Evolutionary conservation across 768 basidiomycete genomes (phyloP).

Genomic region (Trametes cubensis): DNA sequence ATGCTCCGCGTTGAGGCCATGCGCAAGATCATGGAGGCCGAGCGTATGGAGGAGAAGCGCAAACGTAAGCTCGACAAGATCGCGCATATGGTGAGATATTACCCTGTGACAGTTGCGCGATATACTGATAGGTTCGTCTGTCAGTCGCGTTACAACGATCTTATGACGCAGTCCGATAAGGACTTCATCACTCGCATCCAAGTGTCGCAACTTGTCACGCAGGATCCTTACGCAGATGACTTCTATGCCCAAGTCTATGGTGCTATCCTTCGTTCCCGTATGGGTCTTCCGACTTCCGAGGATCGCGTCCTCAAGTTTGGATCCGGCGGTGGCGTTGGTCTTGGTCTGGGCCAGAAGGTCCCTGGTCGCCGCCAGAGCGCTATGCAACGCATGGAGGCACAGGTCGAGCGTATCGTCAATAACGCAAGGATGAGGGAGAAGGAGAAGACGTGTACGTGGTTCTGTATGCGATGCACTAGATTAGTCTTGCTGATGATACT

Average conservation of each 20-base stretch:
- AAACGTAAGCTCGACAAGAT: conserved; percentile 84
- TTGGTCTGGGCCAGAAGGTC: conserved; percentile 73
- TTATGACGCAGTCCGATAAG: conserved; percentile 98
- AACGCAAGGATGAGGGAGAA: conserved; percentile 86
- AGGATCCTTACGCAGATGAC: conserved; percentile 97
- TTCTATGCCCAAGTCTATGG: conserved; percentile 98
- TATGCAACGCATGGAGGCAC: conserved; percentile 91
- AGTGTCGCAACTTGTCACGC: conserved; percentile 95
- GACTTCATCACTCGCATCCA: conserved; percentile 99
- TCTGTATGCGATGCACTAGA: conserved; percentile 19
- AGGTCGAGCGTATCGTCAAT: conserved; percentile 95
- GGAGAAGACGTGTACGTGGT: conserved; percentile 60
- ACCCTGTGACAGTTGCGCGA: background rate
- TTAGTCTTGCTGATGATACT: background rate
- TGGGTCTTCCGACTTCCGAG: conserved; percentile 72
- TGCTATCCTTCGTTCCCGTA: conserved; percentile 76
- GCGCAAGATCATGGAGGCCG: conserved; percentile 89
- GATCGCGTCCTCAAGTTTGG: conserved; percentile 86
- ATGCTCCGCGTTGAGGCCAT: conserved; percentile 75
- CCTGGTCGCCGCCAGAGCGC: conserved; percentile 76
- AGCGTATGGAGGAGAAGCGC: conserved; percentile 84
- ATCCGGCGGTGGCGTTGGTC: conserved; percentile 79
- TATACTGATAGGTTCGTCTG: conserved; percentile 6
- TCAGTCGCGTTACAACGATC: conserved; percentile 88
- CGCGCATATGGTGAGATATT: conserved; percentile 72